Evolutionary conservation across 2,329 filamentous ascomycete genomes (phyloP).

Genomic region (Aspergillus phoenicis): DNA sequence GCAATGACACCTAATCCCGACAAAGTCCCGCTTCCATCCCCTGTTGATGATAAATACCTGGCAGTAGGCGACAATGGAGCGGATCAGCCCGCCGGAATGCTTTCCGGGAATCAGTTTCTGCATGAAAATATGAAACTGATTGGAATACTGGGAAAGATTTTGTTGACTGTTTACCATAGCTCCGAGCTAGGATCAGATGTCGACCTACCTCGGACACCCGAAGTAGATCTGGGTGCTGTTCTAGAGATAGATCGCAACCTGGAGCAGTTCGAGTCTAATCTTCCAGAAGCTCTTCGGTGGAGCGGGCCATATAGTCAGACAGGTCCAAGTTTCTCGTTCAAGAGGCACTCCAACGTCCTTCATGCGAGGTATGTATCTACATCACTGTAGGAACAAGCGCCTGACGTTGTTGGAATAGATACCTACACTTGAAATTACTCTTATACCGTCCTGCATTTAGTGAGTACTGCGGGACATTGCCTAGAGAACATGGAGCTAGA

Average conservation of each 20-base stretch:
- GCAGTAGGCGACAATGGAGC: no score
- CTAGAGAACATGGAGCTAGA: no score
- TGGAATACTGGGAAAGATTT: neutral
- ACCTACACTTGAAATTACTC: constrained; percentile 10
- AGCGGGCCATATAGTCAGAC: no score
- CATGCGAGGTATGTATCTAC: constrained; percentile 7
- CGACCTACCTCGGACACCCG: no score
- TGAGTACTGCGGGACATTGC: constrained; percentile 9
- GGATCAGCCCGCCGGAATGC: neutral
- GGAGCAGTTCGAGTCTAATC: no score
- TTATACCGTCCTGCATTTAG: constrained; percentile 14
- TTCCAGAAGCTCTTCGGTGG: neutral
- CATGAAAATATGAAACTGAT: neutral
- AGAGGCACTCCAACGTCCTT: neutral
- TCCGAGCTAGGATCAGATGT: no score
- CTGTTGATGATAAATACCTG: neutral
- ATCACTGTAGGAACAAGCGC: no score
- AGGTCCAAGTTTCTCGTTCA: no score
- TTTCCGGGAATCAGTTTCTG: neutral
- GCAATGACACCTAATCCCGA: neutral
- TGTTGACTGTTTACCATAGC: neutral
- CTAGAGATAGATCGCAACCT: neutral
- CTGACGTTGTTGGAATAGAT: no score
- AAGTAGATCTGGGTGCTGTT: neutral
- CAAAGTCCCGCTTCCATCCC: neutral